These are phyloP conservation scores for Limnomonas spitsbergensis DNA, from an alignment of 139 green algal genomes.

Conservation along the genomic window DNA sequence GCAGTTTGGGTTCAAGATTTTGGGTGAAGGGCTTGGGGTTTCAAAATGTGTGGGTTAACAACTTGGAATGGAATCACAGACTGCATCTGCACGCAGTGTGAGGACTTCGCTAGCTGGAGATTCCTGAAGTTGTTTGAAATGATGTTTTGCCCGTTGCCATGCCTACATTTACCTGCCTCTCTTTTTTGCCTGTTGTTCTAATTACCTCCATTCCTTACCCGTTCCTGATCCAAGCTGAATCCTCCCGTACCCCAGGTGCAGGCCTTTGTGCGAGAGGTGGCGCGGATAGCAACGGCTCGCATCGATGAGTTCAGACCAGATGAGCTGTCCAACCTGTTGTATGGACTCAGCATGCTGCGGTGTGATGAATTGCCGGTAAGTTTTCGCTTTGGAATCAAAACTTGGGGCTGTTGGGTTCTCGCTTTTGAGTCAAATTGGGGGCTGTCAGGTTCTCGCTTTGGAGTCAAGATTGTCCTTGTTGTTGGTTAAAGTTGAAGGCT, in stretches of 20 bases:
- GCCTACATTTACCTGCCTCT: too few species aligned
- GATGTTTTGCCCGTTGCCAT: too few species aligned
- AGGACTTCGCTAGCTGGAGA: too few species aligned
- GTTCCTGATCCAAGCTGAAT: too few species aligned
- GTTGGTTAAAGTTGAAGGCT: not conserved
- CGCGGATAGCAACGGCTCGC: constrained; percentile 5
- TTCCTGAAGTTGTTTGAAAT: too few species aligned
- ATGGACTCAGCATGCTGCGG: constrained; percentile 24
- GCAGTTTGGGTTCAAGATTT: too few species aligned
- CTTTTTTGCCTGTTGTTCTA: too few species aligned
- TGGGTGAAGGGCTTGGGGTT: too few species aligned
- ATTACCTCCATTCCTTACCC: too few species aligned
- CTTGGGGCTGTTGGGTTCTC: constrained; percentile 10
- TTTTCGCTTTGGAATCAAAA: constrained; percentile 23
- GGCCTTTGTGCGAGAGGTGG: constrained; percentile 16
- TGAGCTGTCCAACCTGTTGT: constrained; percentile 38
- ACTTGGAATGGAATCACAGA: too few species aligned
- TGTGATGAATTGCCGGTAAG: constrained; percentile 18
- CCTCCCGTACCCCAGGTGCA: not conserved
- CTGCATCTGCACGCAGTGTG: too few species aligned
- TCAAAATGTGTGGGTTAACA: too few species aligned
- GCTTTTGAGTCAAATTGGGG: not conserved
- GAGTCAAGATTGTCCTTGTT: not conserved
- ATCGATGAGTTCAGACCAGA: constrained; percentile 21
- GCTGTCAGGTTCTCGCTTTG: not conserved